These are phyloP conservation scores for Vigna nakashimae DNA, from an alignment of 306 rosid species.

Conservation along the genomic window DNA sequence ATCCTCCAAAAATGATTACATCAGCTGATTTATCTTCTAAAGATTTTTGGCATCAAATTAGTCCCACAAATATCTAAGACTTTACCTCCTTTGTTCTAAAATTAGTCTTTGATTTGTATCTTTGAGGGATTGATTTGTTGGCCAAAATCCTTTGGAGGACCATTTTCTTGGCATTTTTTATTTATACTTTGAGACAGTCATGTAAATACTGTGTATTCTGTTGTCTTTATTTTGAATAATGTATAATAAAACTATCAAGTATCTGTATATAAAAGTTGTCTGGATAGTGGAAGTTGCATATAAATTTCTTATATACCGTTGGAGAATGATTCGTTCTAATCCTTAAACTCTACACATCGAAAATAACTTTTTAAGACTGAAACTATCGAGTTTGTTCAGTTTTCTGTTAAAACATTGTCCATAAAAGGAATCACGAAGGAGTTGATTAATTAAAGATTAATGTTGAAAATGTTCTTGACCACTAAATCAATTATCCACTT, in stretches of 20 bases:
- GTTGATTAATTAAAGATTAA: too few species aligned
- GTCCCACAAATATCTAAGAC: background rate
- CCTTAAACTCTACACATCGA: background rate
- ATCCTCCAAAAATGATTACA: background rate
- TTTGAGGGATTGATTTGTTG: conserved; percentile 21
- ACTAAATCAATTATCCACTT: too few species aligned
- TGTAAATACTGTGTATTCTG: conserved; percentile 2
- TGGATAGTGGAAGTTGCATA: conserved; percentile 21
- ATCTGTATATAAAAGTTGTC: background rate
- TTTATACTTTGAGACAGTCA: conserved; percentile 3
- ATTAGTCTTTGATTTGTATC: background rate
- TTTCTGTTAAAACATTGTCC: too few species aligned
- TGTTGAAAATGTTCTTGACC: too few species aligned
- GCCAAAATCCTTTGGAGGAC: background rate
- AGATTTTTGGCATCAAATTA: background rate
- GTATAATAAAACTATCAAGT: too few species aligned
- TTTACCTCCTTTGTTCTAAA: background rate
- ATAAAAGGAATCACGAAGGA: too few species aligned
- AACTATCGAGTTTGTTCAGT: too few species aligned
- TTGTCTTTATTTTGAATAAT: background rate
- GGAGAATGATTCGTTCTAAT: conserved; percentile 6
- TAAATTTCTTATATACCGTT: background rate
- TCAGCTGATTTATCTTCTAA: conserved; percentile 1
- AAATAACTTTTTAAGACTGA: too few species aligned
- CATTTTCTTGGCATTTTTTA: background rate